phyloP scores from a whole-genome alignment of 352 stramenopile species.

The Lagenidium sp. region DNA sequence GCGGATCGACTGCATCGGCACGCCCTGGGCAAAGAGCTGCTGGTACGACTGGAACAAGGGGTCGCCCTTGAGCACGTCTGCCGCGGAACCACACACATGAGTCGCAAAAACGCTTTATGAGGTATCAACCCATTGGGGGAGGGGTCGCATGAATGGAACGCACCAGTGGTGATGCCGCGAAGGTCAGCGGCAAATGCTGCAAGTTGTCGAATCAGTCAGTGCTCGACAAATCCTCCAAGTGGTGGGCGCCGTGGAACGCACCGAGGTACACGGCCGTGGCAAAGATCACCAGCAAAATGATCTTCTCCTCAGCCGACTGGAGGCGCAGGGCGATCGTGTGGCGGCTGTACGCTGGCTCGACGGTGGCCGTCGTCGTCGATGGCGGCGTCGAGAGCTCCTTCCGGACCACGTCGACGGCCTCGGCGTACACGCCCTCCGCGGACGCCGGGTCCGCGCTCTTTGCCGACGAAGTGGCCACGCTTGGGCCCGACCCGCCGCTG shows the following conservation, averaged over 20 bases:
- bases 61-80: conserved; percentile 30
- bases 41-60: conserved; percentile 48
- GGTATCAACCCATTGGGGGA: too few species aligned
- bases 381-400: background rate
- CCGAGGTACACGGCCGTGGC: conserved; percentile 34
- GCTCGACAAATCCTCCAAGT: background rate
- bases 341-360: conserved; percentile 31
- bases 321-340: conserved; percentile 46
- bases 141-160: background rate
- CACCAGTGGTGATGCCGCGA: conserved; percentile 28
- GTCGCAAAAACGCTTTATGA: background rate
- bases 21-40: conserved; percentile 44
- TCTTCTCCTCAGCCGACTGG: conserved; percentile 42
- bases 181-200: conserved; percentile 42
- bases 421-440: background rate
- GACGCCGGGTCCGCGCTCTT: background rate
- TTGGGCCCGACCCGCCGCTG: background rate
- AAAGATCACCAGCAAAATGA: conserved; percentile 45
- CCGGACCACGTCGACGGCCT: conserved; percentile 1
- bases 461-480: background rate
- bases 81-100: background rate
- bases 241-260: too few species aligned
- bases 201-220: background rate
- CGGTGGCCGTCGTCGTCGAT: conserved; percentile 4
- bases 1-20: conserved; percentile 51